A percentile compares a stretch with the other conserved stretches of the same genome.
Conservation (phyloP, 305 asterid genomes). For the Solanum hybrid region DNA sequence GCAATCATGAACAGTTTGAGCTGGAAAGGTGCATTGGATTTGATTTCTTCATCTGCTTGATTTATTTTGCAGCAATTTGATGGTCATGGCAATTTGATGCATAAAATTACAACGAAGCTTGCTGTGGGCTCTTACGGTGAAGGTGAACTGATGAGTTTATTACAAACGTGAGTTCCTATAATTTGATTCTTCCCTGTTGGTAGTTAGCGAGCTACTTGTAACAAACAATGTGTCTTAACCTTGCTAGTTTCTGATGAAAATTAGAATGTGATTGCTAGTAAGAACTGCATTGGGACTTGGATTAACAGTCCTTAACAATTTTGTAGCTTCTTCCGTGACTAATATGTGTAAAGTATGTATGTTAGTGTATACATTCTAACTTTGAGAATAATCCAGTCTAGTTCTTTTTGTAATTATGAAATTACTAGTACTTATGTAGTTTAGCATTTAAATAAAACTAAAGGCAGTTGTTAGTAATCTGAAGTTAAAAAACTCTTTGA, state of each 20-base stretch:
- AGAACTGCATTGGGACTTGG: neutral
- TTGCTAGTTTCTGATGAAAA: neutral
- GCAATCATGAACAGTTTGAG: neutral
- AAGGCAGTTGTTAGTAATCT: neutral
- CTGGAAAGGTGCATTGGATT: neutral
- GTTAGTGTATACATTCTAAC: neutral
- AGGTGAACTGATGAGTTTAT: slow-evolving; percentile 83
- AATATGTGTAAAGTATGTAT: neutral
- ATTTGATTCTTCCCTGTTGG: neutral
- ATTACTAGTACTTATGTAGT: neutral
- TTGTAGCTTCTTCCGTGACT: neutral
- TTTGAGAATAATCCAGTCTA: neutral
- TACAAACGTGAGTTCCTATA: slow-evolving; percentile 59
- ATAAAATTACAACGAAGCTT: slow-evolving; percentile 68
- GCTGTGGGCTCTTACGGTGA: slow-evolving; percentile 83
- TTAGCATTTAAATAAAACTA: neutral
- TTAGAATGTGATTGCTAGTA: neutral
- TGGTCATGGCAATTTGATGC: slow-evolving; percentile 59
- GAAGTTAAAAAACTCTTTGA: neutral
- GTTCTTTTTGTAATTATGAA: neutral
- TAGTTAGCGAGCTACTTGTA: neutral
- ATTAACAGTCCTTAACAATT: neutral
- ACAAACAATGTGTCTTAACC: neutral
- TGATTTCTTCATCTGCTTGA: neutral
- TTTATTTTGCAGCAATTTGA: slow-evolving; percentile 72